Percentiles rank a stretch among this genome's conserved stretches.
phyloP scores from a whole-genome alignment of 768 basidiomycete species.

The Chiua virens region DNA sequence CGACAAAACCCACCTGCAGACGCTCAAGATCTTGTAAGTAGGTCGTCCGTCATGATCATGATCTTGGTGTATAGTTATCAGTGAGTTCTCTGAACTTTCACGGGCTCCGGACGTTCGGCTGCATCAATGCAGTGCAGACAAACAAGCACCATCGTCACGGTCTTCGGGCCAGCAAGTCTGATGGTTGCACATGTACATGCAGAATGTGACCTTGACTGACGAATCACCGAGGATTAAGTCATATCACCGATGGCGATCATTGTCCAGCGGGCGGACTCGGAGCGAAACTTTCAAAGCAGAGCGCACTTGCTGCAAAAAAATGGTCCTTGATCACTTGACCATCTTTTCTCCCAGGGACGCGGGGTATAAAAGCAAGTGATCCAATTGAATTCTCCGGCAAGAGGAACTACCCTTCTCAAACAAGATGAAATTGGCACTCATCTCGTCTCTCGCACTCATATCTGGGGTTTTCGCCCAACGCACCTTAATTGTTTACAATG shows the following conservation, averaged over 20 bases:
- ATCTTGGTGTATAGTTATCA: not conserved
- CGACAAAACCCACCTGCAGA: too few relatives aligned
- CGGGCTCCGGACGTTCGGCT: not conserved
- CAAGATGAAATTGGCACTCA: constrained; percentile 24
- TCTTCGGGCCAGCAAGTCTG: too few relatives aligned
- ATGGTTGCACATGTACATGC: not conserved
- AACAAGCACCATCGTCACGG: not conserved
- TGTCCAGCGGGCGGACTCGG: too few relatives aligned
- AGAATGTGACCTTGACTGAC: not conserved
- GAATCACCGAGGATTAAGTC: not conserved
- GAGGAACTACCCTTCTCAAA: not conserved
- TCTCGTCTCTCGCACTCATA: constrained; percentile 30
- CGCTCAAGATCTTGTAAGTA: too few relatives aligned
- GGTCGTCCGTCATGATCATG: too few relatives aligned
- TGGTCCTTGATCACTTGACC: not conserved
- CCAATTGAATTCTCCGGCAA: not conserved
- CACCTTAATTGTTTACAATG: constrained; percentile 61
- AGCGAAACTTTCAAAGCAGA: not conserved
- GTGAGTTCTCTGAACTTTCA: not conserved
- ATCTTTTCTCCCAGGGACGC: not conserved
- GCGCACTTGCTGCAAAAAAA: not conserved
- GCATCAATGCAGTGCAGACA: not conserved
- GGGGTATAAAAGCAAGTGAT: constrained; percentile 17
- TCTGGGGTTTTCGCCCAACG: constrained; percentile 44
- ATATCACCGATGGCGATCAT: not conserved